phyloP scores from a whole-genome alignment of 1,139 yeast genomes.

The Casaregolazyma lundiana region DNA sequence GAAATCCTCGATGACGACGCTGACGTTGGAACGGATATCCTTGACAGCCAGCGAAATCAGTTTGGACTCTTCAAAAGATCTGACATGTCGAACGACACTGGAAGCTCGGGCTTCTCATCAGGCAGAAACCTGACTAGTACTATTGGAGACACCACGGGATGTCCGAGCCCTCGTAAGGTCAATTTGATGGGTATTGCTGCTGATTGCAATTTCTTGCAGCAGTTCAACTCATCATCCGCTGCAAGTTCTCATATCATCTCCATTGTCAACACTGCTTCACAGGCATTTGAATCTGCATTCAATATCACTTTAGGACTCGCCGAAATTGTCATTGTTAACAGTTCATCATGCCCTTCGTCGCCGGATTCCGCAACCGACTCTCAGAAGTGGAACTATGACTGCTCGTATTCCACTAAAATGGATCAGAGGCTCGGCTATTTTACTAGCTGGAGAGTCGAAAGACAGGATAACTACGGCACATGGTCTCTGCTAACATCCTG shows the following conservation, averaged over 20 bases:
- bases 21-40: not conserved
- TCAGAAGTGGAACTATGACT: slow-evolving; percentile 31
- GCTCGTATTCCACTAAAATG: slow-evolving; percentile 24
- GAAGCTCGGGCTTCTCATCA: slow-evolving; percentile 29
- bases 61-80: slow-evolving; percentile 12
- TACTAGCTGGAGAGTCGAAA: slow-evolving; percentile 34
- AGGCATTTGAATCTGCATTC: slow-evolving; percentile 34
- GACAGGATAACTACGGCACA: slow-evolving; percentile 34
- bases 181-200: slow-evolving; percentile 38
- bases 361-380: slow-evolving; percentile 15
- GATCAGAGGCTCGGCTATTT: slow-evolving; percentile 31
- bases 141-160: slow-evolving; percentile 34
- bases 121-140: slow-evolving; percentile 29
- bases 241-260: slow-evolving; percentile 33
- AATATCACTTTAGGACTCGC: slow-evolving; percentile 35
- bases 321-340: slow-evolving; percentile 25
- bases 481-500: slow-evolving; percentile 39
- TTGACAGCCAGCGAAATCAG: slow-evolving; percentile 2
- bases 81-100: slow-evolving; percentile 24
- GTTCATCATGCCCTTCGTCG: slow-evolving; percentile 27
- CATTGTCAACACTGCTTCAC: slow-evolving; percentile 35
- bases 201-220: slow-evolving; percentile 35
- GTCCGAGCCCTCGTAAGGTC: slow-evolving; percentile 32
- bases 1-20: slow-evolving; percentile 3
- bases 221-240: slow-evolving; percentile 28